Percentiles rank a stretch among this genome's conserved stretches.
These are phyloP conservation scores for Gonapodya sp. DNA, from an alignment of 192 early-diverging fungal genomes.

Conservation along the genomic window DNA sequence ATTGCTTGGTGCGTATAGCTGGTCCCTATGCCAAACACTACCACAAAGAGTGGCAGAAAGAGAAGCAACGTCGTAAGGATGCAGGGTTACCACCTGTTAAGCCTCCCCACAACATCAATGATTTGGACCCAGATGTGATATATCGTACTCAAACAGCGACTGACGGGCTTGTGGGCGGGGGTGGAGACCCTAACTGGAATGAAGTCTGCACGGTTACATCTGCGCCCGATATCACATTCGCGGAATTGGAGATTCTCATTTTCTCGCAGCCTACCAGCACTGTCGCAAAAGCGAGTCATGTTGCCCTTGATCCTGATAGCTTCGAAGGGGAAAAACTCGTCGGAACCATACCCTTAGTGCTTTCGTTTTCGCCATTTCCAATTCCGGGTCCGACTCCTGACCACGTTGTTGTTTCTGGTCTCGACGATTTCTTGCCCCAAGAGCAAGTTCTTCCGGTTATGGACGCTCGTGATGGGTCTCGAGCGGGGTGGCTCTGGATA, in stretches of 20 bases:
- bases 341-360: background rate
- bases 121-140: background rate
- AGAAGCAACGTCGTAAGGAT: background rate
- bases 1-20: background rate
- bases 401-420: background rate
- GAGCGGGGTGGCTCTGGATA: background rate
- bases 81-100: background rate
- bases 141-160: background rate
- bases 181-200: background rate
- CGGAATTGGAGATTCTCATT: background rate
- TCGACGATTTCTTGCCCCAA: background rate
- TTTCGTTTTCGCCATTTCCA: background rate
- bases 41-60: background rate
- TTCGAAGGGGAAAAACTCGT: background rate
- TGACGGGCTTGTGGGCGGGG: background rate
- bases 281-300: background rate
- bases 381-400: background rate
- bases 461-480: background rate
- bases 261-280: background rate
- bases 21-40: background rate
- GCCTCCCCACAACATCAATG: background rate
- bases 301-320: background rate
- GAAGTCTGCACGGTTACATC: background rate
- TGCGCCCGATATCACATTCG: background rate
- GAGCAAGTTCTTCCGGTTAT: background rate